phyloP scores from a whole-genome alignment of 306 rosid species.

The Cajanus cajan region DNA sequence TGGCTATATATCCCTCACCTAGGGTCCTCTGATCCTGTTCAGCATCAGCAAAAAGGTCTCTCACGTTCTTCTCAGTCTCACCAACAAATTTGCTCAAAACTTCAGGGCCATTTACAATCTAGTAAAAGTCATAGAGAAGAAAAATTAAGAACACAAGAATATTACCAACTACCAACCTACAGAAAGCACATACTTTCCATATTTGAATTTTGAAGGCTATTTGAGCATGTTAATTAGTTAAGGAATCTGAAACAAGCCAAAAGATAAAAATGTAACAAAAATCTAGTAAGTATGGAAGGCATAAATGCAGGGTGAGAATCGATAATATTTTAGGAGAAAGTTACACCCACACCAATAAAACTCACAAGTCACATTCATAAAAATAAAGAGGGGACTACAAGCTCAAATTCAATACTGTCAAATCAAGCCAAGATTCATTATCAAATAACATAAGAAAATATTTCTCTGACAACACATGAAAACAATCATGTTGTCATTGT shows the following conservation, averaged over 20 bases:
- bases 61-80: slow-evolving; percentile 96
- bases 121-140: slow-evolving; percentile 21
- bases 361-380: not conserved
- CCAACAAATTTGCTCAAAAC: slow-evolving; percentile 96
- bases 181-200: slow-evolving; percentile 19
- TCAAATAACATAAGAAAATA: not conserved
- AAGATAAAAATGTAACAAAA: slow-evolving; percentile 5
- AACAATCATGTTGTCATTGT: slow-evolving; percentile 5
- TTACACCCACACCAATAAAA: slow-evolving; percentile 9
- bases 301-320: slow-evolving; percentile 14
- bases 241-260: slow-evolving; percentile 9
- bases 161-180: slow-evolving; percentile 24
- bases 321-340: slow-evolving; percentile 13
- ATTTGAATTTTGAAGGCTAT: slow-evolving; percentile 17
- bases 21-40: slow-evolving; percentile 85
- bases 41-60: slow-evolving; percentile 99
- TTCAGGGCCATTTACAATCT: slow-evolving; percentile 99
- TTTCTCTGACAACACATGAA: slow-evolving; percentile 8
- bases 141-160: slow-evolving; percentile 24
- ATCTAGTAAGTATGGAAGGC: slow-evolving; percentile 8
- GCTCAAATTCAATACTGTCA: slow-evolving; percentile 18
- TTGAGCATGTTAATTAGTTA: slow-evolving; percentile 29
- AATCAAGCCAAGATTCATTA: slow-evolving; percentile 23
- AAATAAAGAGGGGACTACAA: not conserved
- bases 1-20: slow-evolving; percentile 53